phyloP scores from a whole-genome alignment of 352 stramenopile genomes.

The Pythium insidiosum region DNA sequence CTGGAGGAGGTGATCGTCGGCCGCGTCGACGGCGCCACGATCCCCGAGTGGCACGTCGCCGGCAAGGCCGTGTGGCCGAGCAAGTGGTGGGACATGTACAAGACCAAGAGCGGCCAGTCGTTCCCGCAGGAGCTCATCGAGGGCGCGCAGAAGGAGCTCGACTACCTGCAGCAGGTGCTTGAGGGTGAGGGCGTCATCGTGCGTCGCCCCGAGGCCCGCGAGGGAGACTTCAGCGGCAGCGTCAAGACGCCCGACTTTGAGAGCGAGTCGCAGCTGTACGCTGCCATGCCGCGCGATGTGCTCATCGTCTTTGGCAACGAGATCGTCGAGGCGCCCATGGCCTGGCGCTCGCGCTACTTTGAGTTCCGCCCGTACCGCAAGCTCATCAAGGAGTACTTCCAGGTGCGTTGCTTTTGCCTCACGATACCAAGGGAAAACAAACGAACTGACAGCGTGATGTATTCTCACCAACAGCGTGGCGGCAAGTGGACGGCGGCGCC shows the following conservation, averaged over 20 bases:
- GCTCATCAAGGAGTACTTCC: conserved; percentile 89
- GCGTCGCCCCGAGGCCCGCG: conserved; percentile 59
- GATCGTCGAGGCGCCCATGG: conserved; percentile 87
- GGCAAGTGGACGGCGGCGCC: conserved; percentile 85
- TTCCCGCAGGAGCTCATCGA: conserved; percentile 79
- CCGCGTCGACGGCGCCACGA: conserved; percentile 79
- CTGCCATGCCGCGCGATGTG: conserved; percentile 84
- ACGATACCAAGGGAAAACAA: too few relatives aligned
- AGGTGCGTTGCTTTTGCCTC: conserved; percentile 19
- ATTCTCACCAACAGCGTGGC: conserved; percentile 29
- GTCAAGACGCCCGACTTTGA: conserved; percentile 86
- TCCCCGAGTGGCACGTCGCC: conserved; percentile 87
- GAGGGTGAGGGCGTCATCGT: conserved; percentile 80
- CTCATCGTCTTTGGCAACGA: conserved; percentile 88
- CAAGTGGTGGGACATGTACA: conserved; percentile 90
- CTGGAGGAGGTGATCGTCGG: conserved; percentile 90
- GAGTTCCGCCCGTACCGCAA: conserved; percentile 85
- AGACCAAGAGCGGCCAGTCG: conserved; percentile 63
- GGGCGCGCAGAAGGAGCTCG: conserved; percentile 67
- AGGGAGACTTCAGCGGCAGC: conserved; percentile 57
- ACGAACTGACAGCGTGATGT: neutral
- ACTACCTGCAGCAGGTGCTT: conserved; percentile 82
- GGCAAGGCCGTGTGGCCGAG: conserved; percentile 86
- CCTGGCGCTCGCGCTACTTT: conserved; percentile 87
- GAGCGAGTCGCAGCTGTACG: conserved; percentile 77